phyloP scores from a whole-genome alignment of 2,329 filamentous ascomycete species.

The Stachybotrys chartarum region DNA sequence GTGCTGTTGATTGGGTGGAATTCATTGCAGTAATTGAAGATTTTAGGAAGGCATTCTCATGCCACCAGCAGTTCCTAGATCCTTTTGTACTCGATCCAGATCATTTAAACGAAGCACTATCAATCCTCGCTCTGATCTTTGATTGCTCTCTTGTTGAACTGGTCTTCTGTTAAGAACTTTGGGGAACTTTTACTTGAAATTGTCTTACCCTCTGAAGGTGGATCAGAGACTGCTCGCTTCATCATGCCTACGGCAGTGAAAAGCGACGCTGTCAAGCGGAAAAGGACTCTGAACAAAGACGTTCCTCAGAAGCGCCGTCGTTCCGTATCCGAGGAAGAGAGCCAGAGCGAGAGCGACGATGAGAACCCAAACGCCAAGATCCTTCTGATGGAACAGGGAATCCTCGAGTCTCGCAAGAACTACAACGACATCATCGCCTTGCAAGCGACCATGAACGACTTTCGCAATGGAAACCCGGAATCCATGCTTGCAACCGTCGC shows the following conservation, averaged over 20 bases:
- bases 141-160: background rate
- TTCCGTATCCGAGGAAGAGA: slow-evolving; percentile 29
- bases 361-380: slow-evolving; percentile 58
- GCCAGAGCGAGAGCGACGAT: slow-evolving; percentile 32
- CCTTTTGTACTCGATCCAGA: background rate
- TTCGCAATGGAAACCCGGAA: slow-evolving; percentile 40
- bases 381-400: slow-evolving; percentile 68
- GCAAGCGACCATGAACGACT: slow-evolving; percentile 47
- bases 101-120: background rate
- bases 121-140: too few relatives aligned
- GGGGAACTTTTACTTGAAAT: background rate
- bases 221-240: background rate
- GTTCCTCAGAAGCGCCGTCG: slow-evolving; percentile 44
- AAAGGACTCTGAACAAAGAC: slow-evolving; percentile 35
- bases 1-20: background rate
- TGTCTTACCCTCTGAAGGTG: background rate
- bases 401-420: slow-evolving; percentile 78
- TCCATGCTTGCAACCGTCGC: slow-evolving; percentile 67
- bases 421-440: slow-evolving; percentile 84
- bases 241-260: slow-evolving; percentile 17
- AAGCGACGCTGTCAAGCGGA: slow-evolving; percentile 40
- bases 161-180: background rate
- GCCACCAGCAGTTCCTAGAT: background rate
- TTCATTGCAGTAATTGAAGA: background rate
- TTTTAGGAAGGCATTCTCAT: background rate